phyloP scores from a whole-genome alignment of 164 flowering plant genomes.

The Amborella trichopoda region DNA sequence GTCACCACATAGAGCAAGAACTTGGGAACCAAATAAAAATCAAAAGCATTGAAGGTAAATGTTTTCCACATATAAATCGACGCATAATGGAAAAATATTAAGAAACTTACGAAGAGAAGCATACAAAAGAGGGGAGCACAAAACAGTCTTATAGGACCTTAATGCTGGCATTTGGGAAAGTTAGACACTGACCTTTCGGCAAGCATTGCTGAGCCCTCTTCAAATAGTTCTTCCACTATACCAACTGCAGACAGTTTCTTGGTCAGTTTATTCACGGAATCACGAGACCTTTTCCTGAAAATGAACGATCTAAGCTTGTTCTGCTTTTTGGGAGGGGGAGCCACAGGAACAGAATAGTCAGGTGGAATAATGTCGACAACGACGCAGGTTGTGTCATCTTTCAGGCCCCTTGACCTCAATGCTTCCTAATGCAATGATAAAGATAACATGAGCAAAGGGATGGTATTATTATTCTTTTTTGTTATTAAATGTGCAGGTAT shows the following conservation, averaged over 20 bases:
- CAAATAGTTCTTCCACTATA: conserved; percentile 78
- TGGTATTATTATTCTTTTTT: no score
- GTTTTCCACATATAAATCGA: no score
- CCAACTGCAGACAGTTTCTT: conserved; percentile 65
- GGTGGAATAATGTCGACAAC: conserved; percentile 89
- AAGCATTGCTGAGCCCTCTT: conserved; percentile 95
- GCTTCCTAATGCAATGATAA: conserved; percentile 45
- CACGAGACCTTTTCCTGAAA: conserved; percentile 40
- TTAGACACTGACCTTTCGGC: conserved; percentile 57
- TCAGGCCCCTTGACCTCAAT: conserved; percentile 61
- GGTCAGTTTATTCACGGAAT: conserved; percentile 41
- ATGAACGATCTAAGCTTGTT: conserved; percentile 45
- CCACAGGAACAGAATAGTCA: conserved; percentile 23
- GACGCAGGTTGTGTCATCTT: conserved; percentile 88
- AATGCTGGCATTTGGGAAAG: no score
- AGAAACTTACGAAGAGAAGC: no score
- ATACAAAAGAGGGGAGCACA: no score
- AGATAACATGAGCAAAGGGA: not conserved
- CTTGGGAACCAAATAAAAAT: no score
- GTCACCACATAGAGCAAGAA: no score
- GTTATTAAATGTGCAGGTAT: no score
- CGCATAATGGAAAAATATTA: no score
- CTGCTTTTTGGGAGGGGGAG: conserved; percentile 48
- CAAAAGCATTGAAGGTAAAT: no score
- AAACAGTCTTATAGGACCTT: no score